A percentile compares a stretch with the other conserved stretches of the same genome.
These are phyloP conservation scores for Trichoderma reesei DNA, from an alignment of 495 filamentous ascomycete species.

Conservation along the genomic window DNA sequence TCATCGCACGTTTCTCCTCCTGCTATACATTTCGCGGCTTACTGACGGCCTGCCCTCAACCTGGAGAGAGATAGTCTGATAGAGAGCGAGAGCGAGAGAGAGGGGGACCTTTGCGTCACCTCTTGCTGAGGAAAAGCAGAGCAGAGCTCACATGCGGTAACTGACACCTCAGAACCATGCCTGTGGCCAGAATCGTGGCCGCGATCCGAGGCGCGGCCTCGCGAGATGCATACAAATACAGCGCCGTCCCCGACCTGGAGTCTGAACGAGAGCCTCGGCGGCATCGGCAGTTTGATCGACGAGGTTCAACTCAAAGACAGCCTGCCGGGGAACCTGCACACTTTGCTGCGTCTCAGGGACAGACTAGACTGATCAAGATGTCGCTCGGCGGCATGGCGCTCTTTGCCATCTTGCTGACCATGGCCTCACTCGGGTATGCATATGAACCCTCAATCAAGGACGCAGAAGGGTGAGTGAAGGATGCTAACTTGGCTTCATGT, in stretches of 20 bases:
- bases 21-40: too few species aligned
- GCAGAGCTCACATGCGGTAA: too few species aligned
- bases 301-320: neutral
- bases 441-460: neutral
- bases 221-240: constrained; percentile 19
- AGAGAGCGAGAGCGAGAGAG: too few species aligned
- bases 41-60: too few species aligned
- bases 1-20: too few species aligned
- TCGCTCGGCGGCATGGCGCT: constrained; percentile 10
- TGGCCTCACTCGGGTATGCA: constrained; percentile 2
- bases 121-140: too few species aligned
- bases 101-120: too few species aligned
- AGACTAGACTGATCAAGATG: constrained; percentile 10
- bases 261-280: neutral
- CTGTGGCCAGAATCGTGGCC: neutral
- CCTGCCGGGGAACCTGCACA: neutral
- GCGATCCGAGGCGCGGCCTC: constrained; percentile 14
- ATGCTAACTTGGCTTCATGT: neutral
- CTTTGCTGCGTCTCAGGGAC: neutral
- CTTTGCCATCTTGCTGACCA: constrained; percentile 12
- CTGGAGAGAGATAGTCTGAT: too few species aligned
- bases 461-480: neutral
- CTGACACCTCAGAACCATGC: neutral
- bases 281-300: neutral
- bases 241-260: constrained; percentile 16